Conservation (phyloP, 2,329 filamentous ascomycete genomes). For the Corniculantispora saksenae region DNA sequence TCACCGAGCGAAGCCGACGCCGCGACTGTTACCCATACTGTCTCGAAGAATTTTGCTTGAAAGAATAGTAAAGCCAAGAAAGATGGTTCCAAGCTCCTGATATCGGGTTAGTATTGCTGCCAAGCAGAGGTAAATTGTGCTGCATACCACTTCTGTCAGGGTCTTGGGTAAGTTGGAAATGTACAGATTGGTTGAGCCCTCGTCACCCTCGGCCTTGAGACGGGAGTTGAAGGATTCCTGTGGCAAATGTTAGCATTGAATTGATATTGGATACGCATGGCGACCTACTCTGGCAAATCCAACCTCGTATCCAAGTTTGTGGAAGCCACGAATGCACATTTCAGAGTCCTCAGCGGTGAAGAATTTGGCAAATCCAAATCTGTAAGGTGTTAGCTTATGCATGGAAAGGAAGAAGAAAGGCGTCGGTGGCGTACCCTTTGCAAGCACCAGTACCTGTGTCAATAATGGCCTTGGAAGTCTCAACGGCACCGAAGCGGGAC, state of each 20-base stretch:
- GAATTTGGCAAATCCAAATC: constrained; percentile 98
- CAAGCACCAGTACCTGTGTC: constrained; percentile 90
- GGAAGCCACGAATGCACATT: constrained; percentile 94
- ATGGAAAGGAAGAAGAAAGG: constrained; percentile 4
- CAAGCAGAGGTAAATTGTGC: too few relatives aligned
- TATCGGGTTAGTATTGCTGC: constrained; percentile 19
- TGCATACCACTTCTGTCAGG: constrained; percentile 78
- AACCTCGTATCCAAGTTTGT: constrained; percentile 92
- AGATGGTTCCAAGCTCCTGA: constrained; percentile 76
- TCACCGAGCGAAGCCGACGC: constrained; percentile 95
- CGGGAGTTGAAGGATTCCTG: constrained; percentile 98
- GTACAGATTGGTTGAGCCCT: constrained; percentile 89
- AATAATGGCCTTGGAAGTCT: constrained; percentile 98
- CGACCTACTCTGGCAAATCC: constrained; percentile 83
- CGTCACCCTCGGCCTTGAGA: constrained; percentile 93
- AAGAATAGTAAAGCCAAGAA: constrained; percentile 77
- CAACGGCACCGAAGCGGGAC: constrained; percentile 85
- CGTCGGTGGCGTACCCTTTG: constrained; percentile 71
- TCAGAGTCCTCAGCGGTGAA: constrained; percentile 84
- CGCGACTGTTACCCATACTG: constrained; percentile 86
- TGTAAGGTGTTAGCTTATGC: constrained; percentile 43
- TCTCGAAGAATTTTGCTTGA: constrained; percentile 96
- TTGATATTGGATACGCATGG: constrained; percentile 4
- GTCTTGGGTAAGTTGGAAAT: constrained; percentile 94
- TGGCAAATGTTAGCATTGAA: constrained; percentile 24